These are phyloP conservation scores for Beauveria sp. DNA, from an alignment of 2,329 filamentous ascomycete species.

Conservation along the genomic window DNA sequence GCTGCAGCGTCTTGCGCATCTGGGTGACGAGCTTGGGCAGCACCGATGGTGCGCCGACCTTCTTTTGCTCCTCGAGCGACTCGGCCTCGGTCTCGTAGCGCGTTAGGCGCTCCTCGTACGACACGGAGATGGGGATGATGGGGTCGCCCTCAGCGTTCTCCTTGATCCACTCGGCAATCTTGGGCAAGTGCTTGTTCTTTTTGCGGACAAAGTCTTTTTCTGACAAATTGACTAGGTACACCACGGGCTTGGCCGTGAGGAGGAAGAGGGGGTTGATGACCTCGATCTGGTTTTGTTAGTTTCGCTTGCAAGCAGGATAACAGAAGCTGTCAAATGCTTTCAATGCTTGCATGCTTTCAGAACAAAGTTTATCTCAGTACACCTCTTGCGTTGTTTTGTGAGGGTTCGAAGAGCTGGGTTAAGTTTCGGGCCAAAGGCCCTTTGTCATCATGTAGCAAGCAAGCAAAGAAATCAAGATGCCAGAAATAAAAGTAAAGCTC, in stretches of 20 bases:
- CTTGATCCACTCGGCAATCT: slow-evolving; percentile 94
- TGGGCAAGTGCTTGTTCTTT: slow-evolving; percentile 98
- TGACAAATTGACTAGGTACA: slow-evolving; percentile 93
- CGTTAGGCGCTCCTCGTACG: slow-evolving; percentile 86
- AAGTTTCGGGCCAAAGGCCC: slow-evolving; percentile 88
- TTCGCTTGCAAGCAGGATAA: not conserved
- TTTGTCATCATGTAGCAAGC: slow-evolving; percentile 81
- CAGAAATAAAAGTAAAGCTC: slow-evolving; percentile 33
- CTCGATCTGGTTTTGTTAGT: slow-evolving; percentile 62
- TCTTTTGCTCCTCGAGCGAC: slow-evolving; percentile 80
- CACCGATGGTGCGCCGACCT: slow-evolving; percentile 74
- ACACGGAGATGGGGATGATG: slow-evolving; percentile 87
- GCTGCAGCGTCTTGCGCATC: slow-evolving; percentile 86
- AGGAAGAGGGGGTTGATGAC: slow-evolving; percentile 95
- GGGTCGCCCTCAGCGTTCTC: slow-evolving; percentile 79
- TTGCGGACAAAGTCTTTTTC: slow-evolving; percentile 96
- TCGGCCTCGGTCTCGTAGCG: slow-evolving; percentile 71
- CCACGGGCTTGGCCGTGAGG: slow-evolving; percentile 91
- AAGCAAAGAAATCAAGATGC: slow-evolving; percentile 12
- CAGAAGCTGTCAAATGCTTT: slow-evolving; percentile 3
- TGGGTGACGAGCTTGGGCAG: slow-evolving; percentile 85
- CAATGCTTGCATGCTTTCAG: slow-evolving; percentile 44
- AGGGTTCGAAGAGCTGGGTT: slow-evolving; percentile 99
- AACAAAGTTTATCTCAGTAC: slow-evolving; percentile 78
- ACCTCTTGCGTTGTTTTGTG: slow-evolving; percentile 65